Evolutionary conservation across 257 asterid genomes (phyloP), one percentile per base, ranked within the genome.

Genomic region (Hygrophila difformis): DNA sequence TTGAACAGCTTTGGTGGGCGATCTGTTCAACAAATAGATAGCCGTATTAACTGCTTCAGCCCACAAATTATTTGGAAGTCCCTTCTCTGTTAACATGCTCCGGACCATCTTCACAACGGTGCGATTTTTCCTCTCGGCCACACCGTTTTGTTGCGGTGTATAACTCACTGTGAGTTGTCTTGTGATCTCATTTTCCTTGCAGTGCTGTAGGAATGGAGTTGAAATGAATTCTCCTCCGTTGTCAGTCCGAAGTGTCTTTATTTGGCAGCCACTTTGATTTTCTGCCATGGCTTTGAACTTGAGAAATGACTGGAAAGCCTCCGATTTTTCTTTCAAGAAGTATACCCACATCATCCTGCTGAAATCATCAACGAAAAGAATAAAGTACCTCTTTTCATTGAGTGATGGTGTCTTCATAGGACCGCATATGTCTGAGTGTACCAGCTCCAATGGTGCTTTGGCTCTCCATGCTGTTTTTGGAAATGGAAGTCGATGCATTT

Each of bases 71-170:
- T 43, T 63, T 17, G 50, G 44, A 37, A 56, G 33, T 5, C 40
- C 40, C 13, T 44, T 43, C 13, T 20, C 28, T 3, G 41, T 51
- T 49, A 59, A 13, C 46, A 59, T 33, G 22, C 47, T 40, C 5
- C 64, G 2, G 2, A 44, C 46, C 52, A 59, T 59, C 9, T 26
- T 14, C 3, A 44, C 3, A 3, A 47, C 34, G 2, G 15, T 34
- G 5, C 55, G 4, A 49, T 34, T 42, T 39, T 34, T 26, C 6
- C 50, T 39, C 14, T 48, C 26, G 0, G 26, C 46, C 0, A 56
- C 54, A 33, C 47, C 49, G 8, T 56, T 56, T 56, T 46, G 47
- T 50, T 59, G 58, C 20, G 58, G 58, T 12, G 45, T 41, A 12
- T 49, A 16, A 1, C 40, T 21, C 2, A 48, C 40, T 6, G 37